These are phyloP conservation scores for Leccinum pellstonianum DNA, from an alignment of 768 basidiomycete species.

Conservation along the genomic window DNA sequence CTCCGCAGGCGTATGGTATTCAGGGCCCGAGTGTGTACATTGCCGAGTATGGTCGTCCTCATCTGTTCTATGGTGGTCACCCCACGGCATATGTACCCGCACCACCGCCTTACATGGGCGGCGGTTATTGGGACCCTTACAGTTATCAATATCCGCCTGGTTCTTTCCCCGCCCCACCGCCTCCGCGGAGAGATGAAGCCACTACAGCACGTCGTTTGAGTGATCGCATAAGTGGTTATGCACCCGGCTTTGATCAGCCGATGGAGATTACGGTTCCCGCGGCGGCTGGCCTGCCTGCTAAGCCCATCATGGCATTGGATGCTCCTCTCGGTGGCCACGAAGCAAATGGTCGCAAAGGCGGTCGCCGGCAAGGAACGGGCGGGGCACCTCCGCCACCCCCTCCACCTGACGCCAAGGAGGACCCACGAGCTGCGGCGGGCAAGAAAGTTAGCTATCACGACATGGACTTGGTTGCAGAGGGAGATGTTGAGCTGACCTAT, in stretches of 20 bases:
- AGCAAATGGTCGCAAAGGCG: constrained; percentile 34
- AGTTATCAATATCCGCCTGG: constrained; percentile 41
- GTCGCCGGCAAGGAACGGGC: constrained; percentile 38
- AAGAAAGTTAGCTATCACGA: constrained; percentile 93
- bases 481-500: constrained; percentile 57
- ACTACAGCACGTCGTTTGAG: constrained; percentile 65
- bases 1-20: constrained; percentile 84
- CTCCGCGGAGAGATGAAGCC: constrained; percentile 56
- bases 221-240: constrained; percentile 79
- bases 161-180: constrained; percentile 36
- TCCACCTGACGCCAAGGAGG: constrained; percentile 87
- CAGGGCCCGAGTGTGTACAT: constrained; percentile 58
- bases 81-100: constrained; percentile 35
- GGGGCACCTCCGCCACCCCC: constrained; percentile 70
- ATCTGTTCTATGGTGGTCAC: constrained; percentile 40
- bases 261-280: constrained; percentile 51
- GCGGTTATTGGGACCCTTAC: constrained; percentile 48
- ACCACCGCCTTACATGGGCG: constrained; percentile 40
- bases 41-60: constrained; percentile 41
- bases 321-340: constrained; percentile 46
- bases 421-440: constrained; percentile 86
- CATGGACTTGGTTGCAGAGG: constrained; percentile 91
- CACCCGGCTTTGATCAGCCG: constrained; percentile 45
- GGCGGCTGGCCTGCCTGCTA: constrained; percentile 76
- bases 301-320: constrained; percentile 60